A percentile compares a stretch with the other conserved stretches of the same genome.
Conservation (phyloP, 495 filamentous ascomycete genomes). For the Melanomma pulvis-pyrius region DNA sequence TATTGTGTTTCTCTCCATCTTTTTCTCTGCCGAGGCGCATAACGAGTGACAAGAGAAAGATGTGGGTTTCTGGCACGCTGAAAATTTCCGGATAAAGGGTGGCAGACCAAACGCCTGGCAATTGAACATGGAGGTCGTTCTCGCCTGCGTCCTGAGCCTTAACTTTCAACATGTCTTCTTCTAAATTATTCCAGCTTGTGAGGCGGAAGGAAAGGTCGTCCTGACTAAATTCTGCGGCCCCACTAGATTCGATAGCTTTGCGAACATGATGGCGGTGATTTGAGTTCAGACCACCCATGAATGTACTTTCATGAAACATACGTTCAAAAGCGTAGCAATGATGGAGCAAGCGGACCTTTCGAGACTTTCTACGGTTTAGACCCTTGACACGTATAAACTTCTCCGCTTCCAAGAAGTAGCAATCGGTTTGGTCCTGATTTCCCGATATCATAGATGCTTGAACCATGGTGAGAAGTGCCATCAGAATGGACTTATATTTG, state of each 20-base stretch:
- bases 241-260: too few relatives aligned
- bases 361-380: background rate
- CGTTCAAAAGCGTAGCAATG: background rate
- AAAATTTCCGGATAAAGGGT: background rate
- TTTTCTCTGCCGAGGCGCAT: background rate
- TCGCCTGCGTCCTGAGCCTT: background rate
- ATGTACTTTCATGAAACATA: background rate
- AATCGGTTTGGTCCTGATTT: background rate
- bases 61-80: background rate
- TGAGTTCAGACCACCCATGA: background rate
- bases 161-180: too few relatives aligned
- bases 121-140: background rate
- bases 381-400: background rate
- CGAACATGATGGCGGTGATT: too few relatives aligned
- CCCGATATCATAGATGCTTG: background rate
- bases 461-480: background rate
- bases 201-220: too few relatives aligned
- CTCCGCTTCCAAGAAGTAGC: background rate
- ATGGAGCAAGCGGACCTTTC: background rate
- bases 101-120: background rate
- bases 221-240: too few relatives aligned
- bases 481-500: background rate
- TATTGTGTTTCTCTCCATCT: background rate
- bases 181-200: too few relatives aligned
- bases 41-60: background rate